Conservation (phyloP, 257 asterid species). For the Jacaranda copaia region DNA sequence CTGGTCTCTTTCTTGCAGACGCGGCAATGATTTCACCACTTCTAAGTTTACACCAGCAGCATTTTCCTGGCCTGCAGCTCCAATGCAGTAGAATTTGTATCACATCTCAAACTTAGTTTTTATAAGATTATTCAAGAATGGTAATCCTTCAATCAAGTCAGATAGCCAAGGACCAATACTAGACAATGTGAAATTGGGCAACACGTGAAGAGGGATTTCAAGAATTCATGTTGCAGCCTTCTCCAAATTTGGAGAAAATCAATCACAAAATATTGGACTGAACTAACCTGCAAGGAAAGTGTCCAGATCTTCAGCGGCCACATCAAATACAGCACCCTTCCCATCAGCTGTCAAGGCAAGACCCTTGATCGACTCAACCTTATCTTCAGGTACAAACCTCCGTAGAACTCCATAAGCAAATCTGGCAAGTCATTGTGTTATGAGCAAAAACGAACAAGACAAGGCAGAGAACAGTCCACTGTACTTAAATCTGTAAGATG, state of each 20-base stretch:
- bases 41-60: constrained; percentile 71
- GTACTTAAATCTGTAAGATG: neutral
- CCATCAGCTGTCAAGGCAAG: constrained; percentile 91
- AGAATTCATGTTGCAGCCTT: neutral
- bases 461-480: neutral
- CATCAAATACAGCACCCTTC: constrained; percentile 92
- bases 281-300: constrained; percentile 70
- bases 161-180: neutral
- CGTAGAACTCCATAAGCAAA: constrained; percentile 70
- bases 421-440: constrained; percentile 43
- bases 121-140: no score
- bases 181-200: neutral
- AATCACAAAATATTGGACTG: constrained; percentile 4
- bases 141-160: neutral
- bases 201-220: neutral
- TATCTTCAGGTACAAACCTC: constrained; percentile 89
- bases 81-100: constrained; percentile 1
- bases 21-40: constrained; percentile 69
- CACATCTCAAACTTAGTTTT: no score
- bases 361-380: constrained; percentile 89
- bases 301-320: constrained; percentile 70
- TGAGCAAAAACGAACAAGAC: neutral
- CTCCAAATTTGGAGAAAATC: neutral
- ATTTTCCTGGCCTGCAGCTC: constrained; percentile 61
- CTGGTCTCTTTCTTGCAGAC: constrained; percentile 74